phyloP scores from a whole-genome alignment of 2,329 filamentous ascomycete species.

The Allantophomopsis lycopodina region DNA sequence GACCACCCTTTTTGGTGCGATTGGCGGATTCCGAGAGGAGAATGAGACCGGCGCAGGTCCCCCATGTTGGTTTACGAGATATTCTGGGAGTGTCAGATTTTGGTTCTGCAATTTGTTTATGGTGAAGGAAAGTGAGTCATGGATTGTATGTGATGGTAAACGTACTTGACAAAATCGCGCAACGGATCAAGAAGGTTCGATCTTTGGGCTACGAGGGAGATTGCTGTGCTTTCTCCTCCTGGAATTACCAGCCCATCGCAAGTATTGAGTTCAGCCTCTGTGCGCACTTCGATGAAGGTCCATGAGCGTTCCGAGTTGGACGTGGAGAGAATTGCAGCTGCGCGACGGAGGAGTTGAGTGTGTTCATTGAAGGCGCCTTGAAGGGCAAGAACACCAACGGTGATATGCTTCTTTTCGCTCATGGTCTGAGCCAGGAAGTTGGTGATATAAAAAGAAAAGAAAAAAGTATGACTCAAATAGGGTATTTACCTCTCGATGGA shows the following conservation, averaged over 20 bases:
- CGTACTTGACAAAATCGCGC: conserved; percentile 80
- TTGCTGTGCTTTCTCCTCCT: conserved; percentile 89
- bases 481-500: too few species aligned
- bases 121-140: not conserved
- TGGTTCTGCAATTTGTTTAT: too few species aligned
- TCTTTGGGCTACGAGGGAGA: conserved; percentile 74
- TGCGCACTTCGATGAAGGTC: conserved; percentile 67
- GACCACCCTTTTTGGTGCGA: conserved; percentile 77
- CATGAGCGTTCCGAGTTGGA: conserved; percentile 7
- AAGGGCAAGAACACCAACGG: conserved; percentile 55
- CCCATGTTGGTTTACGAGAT: conserved; percentile 75
- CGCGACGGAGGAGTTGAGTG: conserved; percentile 58
- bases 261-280: conserved; percentile 47
- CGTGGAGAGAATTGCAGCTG: conserved; percentile 35
- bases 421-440: too few species aligned
- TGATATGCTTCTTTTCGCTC: conserved; percentile 22
- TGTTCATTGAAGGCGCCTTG: conserved; percentile 94
- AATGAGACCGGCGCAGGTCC: conserved; percentile 90
- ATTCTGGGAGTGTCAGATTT: conserved; percentile 31
- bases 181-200: conserved; percentile 74
- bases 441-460: too few species aligned
- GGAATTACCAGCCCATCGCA: conserved; percentile 84
- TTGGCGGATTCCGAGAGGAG: conserved; percentile 80
- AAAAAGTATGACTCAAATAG: too few species aligned
- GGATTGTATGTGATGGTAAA: conserved; percentile 5